A percentile compares a stretch with the other conserved stretches of the same genome.
Evolutionary conservation across 2,329 filamentous ascomycete species (phyloP).

Genomic region (Pseudogymnoascus sp.): DNA sequence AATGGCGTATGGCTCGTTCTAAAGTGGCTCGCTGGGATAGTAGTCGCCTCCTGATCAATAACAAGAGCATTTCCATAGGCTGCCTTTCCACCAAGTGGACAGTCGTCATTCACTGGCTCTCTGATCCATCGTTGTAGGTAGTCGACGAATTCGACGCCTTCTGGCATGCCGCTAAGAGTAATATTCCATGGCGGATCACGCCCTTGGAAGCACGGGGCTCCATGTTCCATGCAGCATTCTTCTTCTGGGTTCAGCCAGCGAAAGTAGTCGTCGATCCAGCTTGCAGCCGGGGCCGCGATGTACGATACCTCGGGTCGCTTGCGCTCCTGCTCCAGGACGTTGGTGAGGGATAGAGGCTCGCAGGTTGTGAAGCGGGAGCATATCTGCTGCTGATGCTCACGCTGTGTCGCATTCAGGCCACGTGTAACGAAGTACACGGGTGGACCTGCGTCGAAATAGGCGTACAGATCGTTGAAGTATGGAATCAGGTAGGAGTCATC

Average conservation of each 20-base stretch:
- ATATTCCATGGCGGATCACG: constrained; percentile 82
- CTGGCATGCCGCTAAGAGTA: constrained; percentile 83
- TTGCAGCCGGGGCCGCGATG: constrained; percentile 80
- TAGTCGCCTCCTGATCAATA: constrained; percentile 58
- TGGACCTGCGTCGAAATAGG: constrained; percentile 83
- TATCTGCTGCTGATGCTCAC: constrained; percentile 71
- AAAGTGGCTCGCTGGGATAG: constrained; percentile 81
- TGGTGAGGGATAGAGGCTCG: constrained; percentile 73
- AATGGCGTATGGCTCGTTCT: constrained; percentile 82
- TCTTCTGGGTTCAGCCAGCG: constrained; percentile 88
- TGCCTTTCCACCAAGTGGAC: constrained; percentile 81
- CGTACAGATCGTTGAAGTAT: constrained; percentile 94
- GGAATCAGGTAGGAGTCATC: constrained; percentile 90
- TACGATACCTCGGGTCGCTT: constrained; percentile 84
- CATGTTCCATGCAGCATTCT: constrained; percentile 63
- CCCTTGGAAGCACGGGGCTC: constrained; percentile 68
- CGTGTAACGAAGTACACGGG: constrained; percentile 94
- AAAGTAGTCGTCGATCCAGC: constrained; percentile 96
- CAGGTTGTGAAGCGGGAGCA: constrained; percentile 91
- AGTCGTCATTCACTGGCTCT: constrained; percentile 72
- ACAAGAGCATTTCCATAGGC: constrained; percentile 81
- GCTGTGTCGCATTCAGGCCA: constrained; percentile 69
- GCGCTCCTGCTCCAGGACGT: constrained; percentile 87
- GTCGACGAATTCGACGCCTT: constrained; percentile 80
- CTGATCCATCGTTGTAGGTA: constrained; percentile 80